Base-by-base conservation (phyloP, 495 filamentous ascomycete genomes). In the Rusavskia elegans region DNA sequence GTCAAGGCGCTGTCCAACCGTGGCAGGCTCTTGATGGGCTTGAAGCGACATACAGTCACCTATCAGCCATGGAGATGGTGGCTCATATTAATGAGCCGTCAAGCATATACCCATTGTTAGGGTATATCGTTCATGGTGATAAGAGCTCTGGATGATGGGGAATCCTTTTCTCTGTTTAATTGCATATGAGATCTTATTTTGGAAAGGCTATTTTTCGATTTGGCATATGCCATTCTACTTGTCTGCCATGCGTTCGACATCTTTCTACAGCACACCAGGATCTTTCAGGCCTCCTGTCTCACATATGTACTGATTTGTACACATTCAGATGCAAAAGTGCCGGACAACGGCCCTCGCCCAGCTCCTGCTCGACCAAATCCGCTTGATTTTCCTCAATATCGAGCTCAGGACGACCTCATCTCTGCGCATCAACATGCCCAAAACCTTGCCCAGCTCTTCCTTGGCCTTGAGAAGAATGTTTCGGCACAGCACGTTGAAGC, bases 381-480 rank as follows among this genome's bases (percentile, higher is more conserved):
- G 14, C 30, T 52, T 44, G 36, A 41, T 17, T 44, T 52, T 30
- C 50, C 50, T 52, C 50, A 30, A 1, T 30, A 21, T 30, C 50
- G 23, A 25, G 17, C 11, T 10, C 50, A 36, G 5, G 37, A 36
- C 8, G 39, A 11, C 17, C 37, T 41, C 14, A 30, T 6, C 25
- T 2, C 50, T 29, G 17, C 27, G 6, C 23, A 41, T 20, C 29
- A 36, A 35, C 16, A 36, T 40, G 39, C 69, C 21, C 54, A 57
- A 39, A 62, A 68, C 25, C 60, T 81, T 5, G 57, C 66, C 41
- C 48, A 55, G 21, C 62, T 71, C 5, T 71, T 80, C 51, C 60
- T 65, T 37, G 66, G 59, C n/a, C 70, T 81, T 51, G 67, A 70
- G 56, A 75, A 70, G 35, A 58, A 73, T 73, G 13, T 77, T 77